Conservation (phyloP, 305 asterid species). For the Petunia hybrid region DNA sequence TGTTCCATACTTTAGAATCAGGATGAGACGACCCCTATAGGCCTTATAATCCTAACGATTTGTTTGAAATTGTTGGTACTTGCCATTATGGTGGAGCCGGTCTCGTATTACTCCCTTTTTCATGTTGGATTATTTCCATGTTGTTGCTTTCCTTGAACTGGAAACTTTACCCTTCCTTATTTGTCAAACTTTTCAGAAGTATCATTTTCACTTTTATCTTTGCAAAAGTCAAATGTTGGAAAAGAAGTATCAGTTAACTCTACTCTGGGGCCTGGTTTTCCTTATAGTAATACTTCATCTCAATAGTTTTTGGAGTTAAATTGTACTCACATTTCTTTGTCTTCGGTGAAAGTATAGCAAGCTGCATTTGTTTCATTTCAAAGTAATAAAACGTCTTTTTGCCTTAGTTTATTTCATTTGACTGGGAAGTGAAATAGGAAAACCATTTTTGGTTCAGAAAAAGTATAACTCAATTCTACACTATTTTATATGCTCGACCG, state of each 20-base stretch:
- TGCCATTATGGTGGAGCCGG: not conserved
- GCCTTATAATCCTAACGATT: not conserved
- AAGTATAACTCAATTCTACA: not conserved
- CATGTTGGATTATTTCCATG: constrained; percentile 7
- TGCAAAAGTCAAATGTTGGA: not conserved
- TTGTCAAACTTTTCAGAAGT: constrained; percentile 6
- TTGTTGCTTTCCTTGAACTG: not conserved
- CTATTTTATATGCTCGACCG: not conserved
- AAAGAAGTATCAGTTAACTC: not conserved
- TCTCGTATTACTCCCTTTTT: constrained; percentile 22
- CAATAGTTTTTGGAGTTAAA: constrained; percentile 21
- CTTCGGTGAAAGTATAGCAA: not conserved
- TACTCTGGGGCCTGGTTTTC: constrained; percentile 2
- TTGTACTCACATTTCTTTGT: not conserved
- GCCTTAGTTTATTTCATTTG: constrained; percentile 23
- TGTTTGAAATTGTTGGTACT: constrained; percentile 13
- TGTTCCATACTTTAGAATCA: constrained; percentile 12
- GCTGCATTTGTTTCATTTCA: not conserved
- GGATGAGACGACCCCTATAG: not conserved
- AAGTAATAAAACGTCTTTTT: constrained; percentile 15
- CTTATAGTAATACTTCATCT: not conserved
- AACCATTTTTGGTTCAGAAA: constrained; percentile 12
- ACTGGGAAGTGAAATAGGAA: constrained; percentile 14
- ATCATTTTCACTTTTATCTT: constrained; percentile 26
- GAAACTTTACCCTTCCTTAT: constrained; percentile 12